Conservation (phyloP, 306 rosid genomes). For the Biancaea sappan region DNA sequence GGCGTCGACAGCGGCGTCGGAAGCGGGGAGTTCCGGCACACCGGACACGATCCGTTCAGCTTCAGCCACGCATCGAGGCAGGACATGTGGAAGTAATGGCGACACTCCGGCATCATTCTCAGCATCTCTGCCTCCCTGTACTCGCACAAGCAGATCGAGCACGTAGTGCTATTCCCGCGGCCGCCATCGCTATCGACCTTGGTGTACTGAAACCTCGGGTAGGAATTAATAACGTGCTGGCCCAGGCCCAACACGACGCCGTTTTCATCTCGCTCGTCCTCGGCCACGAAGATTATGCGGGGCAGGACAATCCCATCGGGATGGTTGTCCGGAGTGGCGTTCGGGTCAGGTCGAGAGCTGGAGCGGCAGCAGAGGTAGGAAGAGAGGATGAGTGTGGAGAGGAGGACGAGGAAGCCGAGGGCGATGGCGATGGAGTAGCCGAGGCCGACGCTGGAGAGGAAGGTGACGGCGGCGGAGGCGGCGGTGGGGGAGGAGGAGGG, state of each 20-base stretch:
- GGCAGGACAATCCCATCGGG: constrained; percentile 69
- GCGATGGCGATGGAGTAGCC: constrained; percentile 96
- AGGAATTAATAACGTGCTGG: constrained; percentile 70
- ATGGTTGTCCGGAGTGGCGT: background rate
- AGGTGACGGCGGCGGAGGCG: constrained; percentile 38
- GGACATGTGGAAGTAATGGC: constrained; percentile 75
- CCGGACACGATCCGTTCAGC: constrained; percentile 94
- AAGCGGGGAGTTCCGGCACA: constrained; percentile 89
- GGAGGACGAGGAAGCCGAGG: constrained; percentile 80
- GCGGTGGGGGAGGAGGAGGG: constrained; percentile 16
- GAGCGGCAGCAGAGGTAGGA: constrained; percentile 89
- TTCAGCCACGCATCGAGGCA: constrained; percentile 92
- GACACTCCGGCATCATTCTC: constrained; percentile 96
- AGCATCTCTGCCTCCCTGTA: constrained; percentile 83
- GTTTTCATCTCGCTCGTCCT: constrained; percentile 42
- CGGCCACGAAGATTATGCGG: constrained; percentile 77
- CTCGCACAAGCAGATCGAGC: constrained; percentile 89
- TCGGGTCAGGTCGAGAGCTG: constrained; percentile 9
- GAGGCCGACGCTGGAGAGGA: constrained; percentile 71
- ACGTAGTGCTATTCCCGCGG: constrained; percentile 33
- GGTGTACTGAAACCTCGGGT: constrained; percentile 64
- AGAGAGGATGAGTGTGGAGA: constrained; percentile 77
- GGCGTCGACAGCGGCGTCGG: constrained; percentile 92
- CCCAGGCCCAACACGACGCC: constrained; percentile 57
- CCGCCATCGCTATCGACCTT: constrained; percentile 26